phyloP scores from a whole-genome alignment of 495 filamentous ascomycete species.

The Penicillium parvum region DNA sequence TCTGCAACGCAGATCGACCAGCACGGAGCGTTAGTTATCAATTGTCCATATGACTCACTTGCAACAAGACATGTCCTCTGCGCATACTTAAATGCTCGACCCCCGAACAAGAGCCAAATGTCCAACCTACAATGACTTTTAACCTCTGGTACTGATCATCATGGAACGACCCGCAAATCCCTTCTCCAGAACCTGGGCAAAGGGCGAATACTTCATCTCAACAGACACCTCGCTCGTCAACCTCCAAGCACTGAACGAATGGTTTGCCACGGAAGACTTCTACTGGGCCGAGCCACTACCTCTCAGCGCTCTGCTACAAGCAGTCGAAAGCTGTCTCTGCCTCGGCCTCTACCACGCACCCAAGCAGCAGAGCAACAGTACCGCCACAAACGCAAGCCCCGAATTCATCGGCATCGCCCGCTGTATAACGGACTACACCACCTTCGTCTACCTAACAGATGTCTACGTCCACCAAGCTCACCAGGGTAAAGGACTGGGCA shows the following conservation, averaged over 20 bases:
- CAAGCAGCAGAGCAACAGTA: background rate
- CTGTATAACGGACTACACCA: slow-evolving; percentile 59
- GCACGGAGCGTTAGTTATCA: no score
- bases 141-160: no score
- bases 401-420: slow-evolving; percentile 56
- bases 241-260: slow-evolving; percentile 44
- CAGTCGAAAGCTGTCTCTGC: slow-evolving; percentile 50
- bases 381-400: background rate
- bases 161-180: no score
- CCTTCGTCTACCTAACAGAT: slow-evolving; percentile 66
- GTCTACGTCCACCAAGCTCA: slow-evolving; percentile 56
- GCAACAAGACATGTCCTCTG: no score
- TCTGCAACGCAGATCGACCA: no score
- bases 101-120: no score
- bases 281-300: slow-evolving; percentile 51
- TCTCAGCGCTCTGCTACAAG: slow-evolving; percentile 35
- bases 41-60: no score
- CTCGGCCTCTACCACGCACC: slow-evolving; percentile 47
- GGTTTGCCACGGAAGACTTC: slow-evolving; percentile 46
- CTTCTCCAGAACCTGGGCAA: slow-evolving; percentile 18
- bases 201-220: slow-evolving; percentile 42
- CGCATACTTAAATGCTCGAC: no score
- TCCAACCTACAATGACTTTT: no score
- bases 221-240: slow-evolving; percentile 48
- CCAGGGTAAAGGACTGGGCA: slow-evolving; percentile 57